These are phyloP conservation scores for Citrus sinensis DNA, from an alignment of 345 rosid species.

Conservation along the genomic window DVS_A1.0 CM039167.1:11111001-11111500, in stretches of 20 bases:
- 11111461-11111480: too few relatives aligned
- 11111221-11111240: background rate
- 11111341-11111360: slow-evolving; percentile 15
- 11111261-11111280: background rate
- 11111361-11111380: slow-evolving; percentile 33
- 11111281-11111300: too few relatives aligned
- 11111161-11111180: slow-evolving; percentile 52
- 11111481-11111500: background rate
- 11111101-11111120: too few relatives aligned
- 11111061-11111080: too few relatives aligned
- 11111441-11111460: background rate
- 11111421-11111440: background rate
- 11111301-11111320: background rate
- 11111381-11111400: background rate
- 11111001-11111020: too few relatives aligned
- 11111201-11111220: background rate
- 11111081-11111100: too few relatives aligned
- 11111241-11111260: too few relatives aligned
- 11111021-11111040: too few relatives aligned
- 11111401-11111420: slow-evolving; percentile 2
- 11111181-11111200: slow-evolving; percentile 54
- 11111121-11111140: slow-evolving; percentile 1
- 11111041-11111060: too few relatives aligned
- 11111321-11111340: background rate
- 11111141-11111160: slow-evolving; percentile 53